Evolutionary conservation across 2,329 filamentous ascomycete genomes (phyloP).

Genomic region (Paecilomyces niveus): DNA sequence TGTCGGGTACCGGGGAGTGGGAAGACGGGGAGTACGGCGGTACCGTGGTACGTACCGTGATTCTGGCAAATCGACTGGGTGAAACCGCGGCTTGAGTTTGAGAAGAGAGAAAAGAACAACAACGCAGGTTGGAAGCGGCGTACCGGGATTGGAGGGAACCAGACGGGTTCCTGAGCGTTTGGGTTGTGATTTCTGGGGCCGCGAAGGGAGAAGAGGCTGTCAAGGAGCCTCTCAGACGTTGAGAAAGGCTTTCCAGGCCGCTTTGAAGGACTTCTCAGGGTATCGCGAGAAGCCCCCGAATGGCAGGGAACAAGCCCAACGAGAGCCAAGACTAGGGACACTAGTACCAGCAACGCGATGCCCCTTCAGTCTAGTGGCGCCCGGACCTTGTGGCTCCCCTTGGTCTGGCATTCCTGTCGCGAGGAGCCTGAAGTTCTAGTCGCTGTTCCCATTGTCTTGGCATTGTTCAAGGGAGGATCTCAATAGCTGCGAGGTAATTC

Average conservation of each 20-base stretch:
- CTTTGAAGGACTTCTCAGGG: neutral
- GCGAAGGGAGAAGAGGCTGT: neutral
- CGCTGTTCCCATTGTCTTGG: neutral
- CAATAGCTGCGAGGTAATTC: neutral
- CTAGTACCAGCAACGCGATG: neutral
- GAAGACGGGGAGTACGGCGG: neutral
- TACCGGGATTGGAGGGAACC: neutral
- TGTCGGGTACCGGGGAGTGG: neutral
- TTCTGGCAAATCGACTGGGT: neutral
- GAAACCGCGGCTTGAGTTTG: neutral
- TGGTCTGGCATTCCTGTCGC: neutral
- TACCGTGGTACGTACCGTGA: neutral
- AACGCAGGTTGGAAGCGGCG: neutral
- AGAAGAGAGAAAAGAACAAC: neutral
- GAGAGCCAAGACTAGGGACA: neutral
- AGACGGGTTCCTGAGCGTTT: slow-evolving; percentile 12
- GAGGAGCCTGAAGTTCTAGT: neutral
- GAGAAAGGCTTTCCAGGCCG: neutral
- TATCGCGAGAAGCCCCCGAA: neutral
- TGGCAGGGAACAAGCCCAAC: neutral
- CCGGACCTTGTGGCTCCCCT: neutral
- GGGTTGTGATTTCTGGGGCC: neutral
- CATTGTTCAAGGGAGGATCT: neutral
- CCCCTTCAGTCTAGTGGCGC: neutral
- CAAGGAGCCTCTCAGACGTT: neutral